Percentiles rank a stretch among this genome's conserved stretches.
phyloP scores from a whole-genome alignment of 768 basidiomycete genomes.

The Psilocybe tampanensis region DNA sequence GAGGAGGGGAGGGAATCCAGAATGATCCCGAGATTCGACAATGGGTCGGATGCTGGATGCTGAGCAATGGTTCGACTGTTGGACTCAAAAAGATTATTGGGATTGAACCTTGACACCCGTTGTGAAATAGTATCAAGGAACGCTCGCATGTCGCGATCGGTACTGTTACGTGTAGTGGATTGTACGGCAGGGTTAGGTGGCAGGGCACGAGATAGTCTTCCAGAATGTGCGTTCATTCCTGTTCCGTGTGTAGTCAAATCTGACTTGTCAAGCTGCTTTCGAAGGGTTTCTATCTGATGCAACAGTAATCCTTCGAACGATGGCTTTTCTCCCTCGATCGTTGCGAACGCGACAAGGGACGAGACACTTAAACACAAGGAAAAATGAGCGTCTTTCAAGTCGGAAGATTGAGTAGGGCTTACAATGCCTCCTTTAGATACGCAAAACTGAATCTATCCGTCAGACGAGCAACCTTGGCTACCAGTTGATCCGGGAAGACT shows the following conservation, averaged over 20 bases:
- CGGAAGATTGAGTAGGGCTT: constrained; percentile 28
- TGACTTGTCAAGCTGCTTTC: constrained; percentile 64
- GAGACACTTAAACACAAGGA: constrained; percentile 57
- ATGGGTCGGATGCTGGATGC: background rate
- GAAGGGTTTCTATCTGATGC: constrained; percentile 60
- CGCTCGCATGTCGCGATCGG: constrained; percentile 18
- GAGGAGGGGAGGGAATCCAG: background rate
- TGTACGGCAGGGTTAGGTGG: constrained; percentile 2
- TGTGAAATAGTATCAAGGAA: constrained; percentile 23
- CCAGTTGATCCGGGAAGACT: constrained; percentile 66
- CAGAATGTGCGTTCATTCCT: background rate
- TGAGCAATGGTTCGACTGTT: background rate
- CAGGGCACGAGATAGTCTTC: background rate
- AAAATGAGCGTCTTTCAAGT: background rate
- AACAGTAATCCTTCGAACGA: constrained; percentile 55
- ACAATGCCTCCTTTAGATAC: constrained; percentile 91
- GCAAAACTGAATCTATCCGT: constrained; percentile 83
- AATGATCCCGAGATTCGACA: background rate
- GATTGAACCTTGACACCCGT: background rate
- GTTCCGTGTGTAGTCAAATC: background rate
- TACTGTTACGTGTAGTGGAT: background rate
- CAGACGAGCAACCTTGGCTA: constrained; percentile 55
- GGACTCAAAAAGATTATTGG: background rate
- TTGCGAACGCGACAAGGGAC: constrained; percentile 66
- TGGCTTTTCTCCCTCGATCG: constrained; percentile 49